Evolutionary conservation across 1,139 yeast species (phyloP).

Genomic region (Magnusiomyces paraingens): DNA sequence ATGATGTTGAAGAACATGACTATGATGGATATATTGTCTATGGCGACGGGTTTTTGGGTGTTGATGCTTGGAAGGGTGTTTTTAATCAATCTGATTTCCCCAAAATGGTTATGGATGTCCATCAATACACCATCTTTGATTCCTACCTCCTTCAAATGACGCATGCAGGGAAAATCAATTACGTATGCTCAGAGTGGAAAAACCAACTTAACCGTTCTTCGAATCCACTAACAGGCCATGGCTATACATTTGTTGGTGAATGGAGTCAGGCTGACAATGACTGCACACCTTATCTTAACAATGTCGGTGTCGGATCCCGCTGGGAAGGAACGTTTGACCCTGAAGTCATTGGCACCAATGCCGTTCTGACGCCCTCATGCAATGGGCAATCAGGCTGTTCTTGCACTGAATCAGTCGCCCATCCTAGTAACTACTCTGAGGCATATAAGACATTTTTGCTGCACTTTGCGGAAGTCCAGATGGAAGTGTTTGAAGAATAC

Average conservation of each 20-base stretch:
- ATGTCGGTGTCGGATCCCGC: conserved; percentile 82
- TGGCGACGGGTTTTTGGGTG: conserved; percentile 35
- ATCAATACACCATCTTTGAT: conserved; percentile 59
- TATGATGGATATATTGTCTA: conserved; percentile 28
- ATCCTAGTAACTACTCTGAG: conserved; percentile 26
- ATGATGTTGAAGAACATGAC: conserved; percentile 27
- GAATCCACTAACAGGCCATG: conserved; percentile 52
- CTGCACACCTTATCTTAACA: conserved; percentile 81
- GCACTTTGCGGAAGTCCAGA: conserved; percentile 32
- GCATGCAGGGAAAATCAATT: conserved; percentile 36
- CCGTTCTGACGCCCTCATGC: conserved; percentile 26
- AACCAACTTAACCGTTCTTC: conserved; percentile 45
- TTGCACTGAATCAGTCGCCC: conserved; percentile 27
- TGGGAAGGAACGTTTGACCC: conserved; percentile 50
- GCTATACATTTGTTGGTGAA: conserved; percentile 65
- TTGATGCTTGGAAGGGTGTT: conserved; percentile 30
- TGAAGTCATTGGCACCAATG: conserved; percentile 17
- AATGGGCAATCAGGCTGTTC: conserved; percentile 27
- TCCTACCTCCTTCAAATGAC: conserved; percentile 51
- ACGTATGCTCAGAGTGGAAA: conserved; percentile 41
- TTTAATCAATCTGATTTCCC: conserved; percentile 49
- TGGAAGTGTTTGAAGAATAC: conserved; percentile 30
- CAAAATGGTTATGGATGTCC: conserved; percentile 56
- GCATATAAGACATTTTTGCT: conserved; percentile 28
- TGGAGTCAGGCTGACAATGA: conserved; percentile 93